Conservation (phyloP, 768 basidiomycete genomes). For the Candolleomyces efflorescens region DNA sequence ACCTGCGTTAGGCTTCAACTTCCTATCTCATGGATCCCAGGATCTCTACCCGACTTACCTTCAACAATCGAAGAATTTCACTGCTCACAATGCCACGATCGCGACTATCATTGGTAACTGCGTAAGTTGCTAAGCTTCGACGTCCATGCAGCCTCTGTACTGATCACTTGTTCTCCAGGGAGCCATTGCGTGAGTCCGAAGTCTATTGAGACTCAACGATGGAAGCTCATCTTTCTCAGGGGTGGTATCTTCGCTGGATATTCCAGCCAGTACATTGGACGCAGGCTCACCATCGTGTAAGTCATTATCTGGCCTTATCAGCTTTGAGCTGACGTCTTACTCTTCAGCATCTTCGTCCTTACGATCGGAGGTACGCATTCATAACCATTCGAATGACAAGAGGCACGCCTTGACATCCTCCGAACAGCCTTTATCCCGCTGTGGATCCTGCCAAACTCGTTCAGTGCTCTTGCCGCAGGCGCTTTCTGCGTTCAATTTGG, state of each 20-base stretch:
- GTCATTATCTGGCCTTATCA: constrained; percentile 11
- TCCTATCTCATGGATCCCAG: constrained; percentile 72
- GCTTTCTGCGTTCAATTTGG: constrained; percentile 87
- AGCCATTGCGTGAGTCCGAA: constrained; percentile 29
- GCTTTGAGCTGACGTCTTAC: not conserved
- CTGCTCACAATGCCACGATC: constrained; percentile 51
- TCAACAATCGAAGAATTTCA: constrained; percentile 56
- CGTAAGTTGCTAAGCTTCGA: constrained; percentile 26
- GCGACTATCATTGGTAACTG: constrained; percentile 83
- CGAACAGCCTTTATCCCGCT: constrained; percentile 62
- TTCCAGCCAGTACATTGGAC: constrained; percentile 71
- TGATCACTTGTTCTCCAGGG: constrained; percentile 22
- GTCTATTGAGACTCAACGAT: not conserved
- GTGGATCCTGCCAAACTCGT: constrained; percentile 77
- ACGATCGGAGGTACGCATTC: constrained; percentile 41
- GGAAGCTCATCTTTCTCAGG: constrained; percentile 23
- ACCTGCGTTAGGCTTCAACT: constrained; percentile 56
- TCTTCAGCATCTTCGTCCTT: constrained; percentile 46
- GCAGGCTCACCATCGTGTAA: constrained; percentile 76
- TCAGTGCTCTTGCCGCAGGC: constrained; percentile 69
- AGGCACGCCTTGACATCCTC: not conserved
- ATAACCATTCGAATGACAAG: not conserved
- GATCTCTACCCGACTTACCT: constrained; percentile 84
- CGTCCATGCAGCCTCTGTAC: not conserved
- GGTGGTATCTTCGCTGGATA: constrained; percentile 74